Evolutionary conservation across 2,329 filamentous ascomycete species (phyloP).

Genomic region (Kalmusia sp.): DNA sequence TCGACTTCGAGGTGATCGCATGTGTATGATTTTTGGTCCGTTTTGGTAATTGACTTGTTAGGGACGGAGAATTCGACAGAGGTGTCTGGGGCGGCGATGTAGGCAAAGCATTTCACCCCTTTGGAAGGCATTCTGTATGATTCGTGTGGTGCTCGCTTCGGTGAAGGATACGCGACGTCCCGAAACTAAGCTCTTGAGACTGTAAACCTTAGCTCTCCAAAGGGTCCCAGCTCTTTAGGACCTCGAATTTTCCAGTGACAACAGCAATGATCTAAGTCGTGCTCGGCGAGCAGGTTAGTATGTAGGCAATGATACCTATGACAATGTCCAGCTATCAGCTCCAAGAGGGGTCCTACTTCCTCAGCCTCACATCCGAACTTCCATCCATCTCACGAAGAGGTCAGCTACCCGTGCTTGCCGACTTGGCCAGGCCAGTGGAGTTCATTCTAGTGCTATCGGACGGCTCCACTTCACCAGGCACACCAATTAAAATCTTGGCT

Average conservation of each 20-base stretch:
- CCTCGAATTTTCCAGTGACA: too few species aligned
- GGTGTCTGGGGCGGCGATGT: constrained; percentile 46
- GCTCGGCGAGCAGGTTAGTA: too few species aligned
- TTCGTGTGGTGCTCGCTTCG: background rate
- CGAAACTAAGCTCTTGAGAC: background rate
- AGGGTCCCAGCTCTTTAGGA: too few species aligned
- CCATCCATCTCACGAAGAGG: background rate
- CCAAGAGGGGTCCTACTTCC: background rate
- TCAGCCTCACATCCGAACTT: background rate
- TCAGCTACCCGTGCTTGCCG: constrained; percentile 4
- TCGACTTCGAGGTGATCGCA: constrained; percentile 56
- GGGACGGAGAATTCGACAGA: constrained; percentile 57
- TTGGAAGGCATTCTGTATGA: constrained; percentile 50
- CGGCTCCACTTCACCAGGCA: constrained; percentile 6
- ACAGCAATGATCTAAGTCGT: too few species aligned
- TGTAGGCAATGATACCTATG: background rate
- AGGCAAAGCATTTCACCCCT: constrained; percentile 41
- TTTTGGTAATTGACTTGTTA: constrained; percentile 34
- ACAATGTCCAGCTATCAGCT: background rate
- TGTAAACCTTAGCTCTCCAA: too few species aligned
- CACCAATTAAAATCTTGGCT: constrained; percentile 4
- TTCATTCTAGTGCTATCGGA: background rate
- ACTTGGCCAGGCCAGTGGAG: constrained; percentile 8
- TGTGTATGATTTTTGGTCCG: constrained; percentile 46
- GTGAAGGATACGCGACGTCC: background rate